Evolutionary conservation across 208 protist species (phyloP), one percentile per base, ranked within the genome.

Genomic region (Herpetomonas samuelpessoai): DNA sequence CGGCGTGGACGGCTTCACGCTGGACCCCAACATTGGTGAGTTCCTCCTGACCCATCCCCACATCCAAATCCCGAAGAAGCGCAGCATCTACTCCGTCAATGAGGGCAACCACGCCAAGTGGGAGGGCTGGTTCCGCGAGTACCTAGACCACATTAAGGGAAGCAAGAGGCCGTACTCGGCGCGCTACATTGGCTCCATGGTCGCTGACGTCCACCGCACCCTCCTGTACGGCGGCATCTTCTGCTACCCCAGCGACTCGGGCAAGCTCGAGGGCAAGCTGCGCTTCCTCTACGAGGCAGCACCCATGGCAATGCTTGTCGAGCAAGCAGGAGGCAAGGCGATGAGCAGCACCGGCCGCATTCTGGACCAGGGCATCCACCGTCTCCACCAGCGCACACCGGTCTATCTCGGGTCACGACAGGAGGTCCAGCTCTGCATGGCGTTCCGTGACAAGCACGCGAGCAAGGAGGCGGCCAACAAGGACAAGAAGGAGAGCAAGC

Each of bases 151-250:
- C 65, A 51, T 93, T 47, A 91, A 92, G 65, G 61, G 56, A 28
- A 87, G 86, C 68, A 76, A 74, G 48, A 71, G 82, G 50, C 25
- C 51, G 0, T 96, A 93, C 74, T 76, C 81, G 14, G 74, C 76
- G 12, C 76, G 95, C 49, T 97, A 98, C 75, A 94, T 97, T 48
- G 92, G 95, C 39, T 92, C 81, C 29, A 98, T 98, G 95, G 95
- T 98, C n/a, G 95, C 89, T 28, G 98, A 99, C 71, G 86, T 99
- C n/a, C 97, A 99, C 83, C 86, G 98, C 55, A 99, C 97, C 9
- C 69, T 99, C 4, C 77, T 99, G 3, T 99, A 99, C 74, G 98
- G 98, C 21, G 98, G 98, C 61, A 97, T 99, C 58, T 99, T 99
- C 78, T 96, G 96, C 70, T 99, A 99, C 76, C 97, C 98, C 22